phyloP scores from a whole-genome alignment of 1,139 yeast genomes.

The Lodderomyces orthopsilosis region DNA sequence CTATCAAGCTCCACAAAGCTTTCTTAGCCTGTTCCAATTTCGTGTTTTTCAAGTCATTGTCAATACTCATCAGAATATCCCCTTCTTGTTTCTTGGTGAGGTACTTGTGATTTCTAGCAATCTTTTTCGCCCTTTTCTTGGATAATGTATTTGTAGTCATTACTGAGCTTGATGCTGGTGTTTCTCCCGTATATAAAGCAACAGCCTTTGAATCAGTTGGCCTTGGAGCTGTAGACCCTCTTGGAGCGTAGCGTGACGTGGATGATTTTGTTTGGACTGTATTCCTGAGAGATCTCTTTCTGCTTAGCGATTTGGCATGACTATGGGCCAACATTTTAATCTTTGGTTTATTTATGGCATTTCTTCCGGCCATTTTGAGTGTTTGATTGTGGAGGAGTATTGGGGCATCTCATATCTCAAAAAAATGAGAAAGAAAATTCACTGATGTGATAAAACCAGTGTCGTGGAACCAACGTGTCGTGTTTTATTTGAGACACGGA shows the following conservation, averaged over 20 bases:
- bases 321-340: conserved; percentile 54
- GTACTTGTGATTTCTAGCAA: conserved; percentile 76
- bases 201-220: conserved; percentile 59
- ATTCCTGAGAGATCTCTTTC: conserved; percentile 56
- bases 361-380: conserved; percentile 79
- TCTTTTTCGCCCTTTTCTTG: conserved; percentile 77
- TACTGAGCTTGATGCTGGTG: conserved; percentile 33
- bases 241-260: conserved; percentile 39
- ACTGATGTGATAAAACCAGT: not conserved
- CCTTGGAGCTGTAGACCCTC: conserved; percentile 31
- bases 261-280: conserved; percentile 47
- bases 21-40: conserved; percentile 54
- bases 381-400: not conserved
- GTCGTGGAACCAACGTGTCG: not conserved
- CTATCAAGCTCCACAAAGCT: conserved; percentile 69
- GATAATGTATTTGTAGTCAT: conserved; percentile 64
- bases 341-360: conserved; percentile 78
- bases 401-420: not conserved
- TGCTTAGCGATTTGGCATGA: conserved; percentile 53
- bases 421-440: not conserved
- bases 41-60: conserved; percentile 29
- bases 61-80: conserved; percentile 51
- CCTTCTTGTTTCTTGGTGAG: conserved; percentile 52
- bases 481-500: too few relatives aligned
- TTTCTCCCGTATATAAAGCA: conserved; percentile 55